phyloP scores from a whole-genome alignment of 2,329 filamentous ascomycete genomes.

The Neonectria coccinea region DNA sequence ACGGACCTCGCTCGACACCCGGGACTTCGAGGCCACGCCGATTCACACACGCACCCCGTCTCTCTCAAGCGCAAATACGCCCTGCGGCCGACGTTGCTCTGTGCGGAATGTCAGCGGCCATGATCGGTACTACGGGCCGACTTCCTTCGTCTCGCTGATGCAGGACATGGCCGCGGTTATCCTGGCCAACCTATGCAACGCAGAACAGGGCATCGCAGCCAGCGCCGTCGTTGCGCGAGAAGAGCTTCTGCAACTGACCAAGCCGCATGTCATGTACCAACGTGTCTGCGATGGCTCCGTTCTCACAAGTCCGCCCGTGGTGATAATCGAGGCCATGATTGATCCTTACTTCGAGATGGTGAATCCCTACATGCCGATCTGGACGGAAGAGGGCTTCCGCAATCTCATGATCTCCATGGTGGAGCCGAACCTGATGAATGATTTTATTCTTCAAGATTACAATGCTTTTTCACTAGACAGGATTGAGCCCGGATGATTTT shows the following conservation, averaged over 20 bases:
- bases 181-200: slow-evolving; percentile 7
- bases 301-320: slow-evolving; percentile 20
- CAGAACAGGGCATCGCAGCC: background rate
- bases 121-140: slow-evolving; percentile 22
- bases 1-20: too few relatives aligned
- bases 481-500: slow-evolving; percentile 17
- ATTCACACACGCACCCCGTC: slow-evolving; percentile 6
- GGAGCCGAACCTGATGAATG: slow-evolving; percentile 12
- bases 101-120: slow-evolving; percentile 15
- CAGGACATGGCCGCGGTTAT: slow-evolving; percentile 24
- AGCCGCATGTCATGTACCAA: background rate
- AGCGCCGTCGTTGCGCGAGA: slow-evolving; percentile 2
- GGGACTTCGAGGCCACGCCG: too few relatives aligned
- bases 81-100: slow-evolving; percentile 11
- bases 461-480: slow-evolving; percentile 13
- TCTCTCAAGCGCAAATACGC: background rate
- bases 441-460: slow-evolving; percentile 24
- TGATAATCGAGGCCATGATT: slow-evolving; percentile 28
- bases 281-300: slow-evolving; percentile 22
- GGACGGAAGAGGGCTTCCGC: slow-evolving; percentile 19
- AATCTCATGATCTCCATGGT: background rate
- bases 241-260: slow-evolving; percentile 16
- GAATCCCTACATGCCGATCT: slow-evolving; percentile 24
- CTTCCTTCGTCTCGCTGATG: slow-evolving; percentile 20
- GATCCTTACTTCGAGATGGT: slow-evolving; percentile 26